phyloP scores from a whole-genome alignment of 139 green algal genomes.

The Asterochloris erici region DNA sequence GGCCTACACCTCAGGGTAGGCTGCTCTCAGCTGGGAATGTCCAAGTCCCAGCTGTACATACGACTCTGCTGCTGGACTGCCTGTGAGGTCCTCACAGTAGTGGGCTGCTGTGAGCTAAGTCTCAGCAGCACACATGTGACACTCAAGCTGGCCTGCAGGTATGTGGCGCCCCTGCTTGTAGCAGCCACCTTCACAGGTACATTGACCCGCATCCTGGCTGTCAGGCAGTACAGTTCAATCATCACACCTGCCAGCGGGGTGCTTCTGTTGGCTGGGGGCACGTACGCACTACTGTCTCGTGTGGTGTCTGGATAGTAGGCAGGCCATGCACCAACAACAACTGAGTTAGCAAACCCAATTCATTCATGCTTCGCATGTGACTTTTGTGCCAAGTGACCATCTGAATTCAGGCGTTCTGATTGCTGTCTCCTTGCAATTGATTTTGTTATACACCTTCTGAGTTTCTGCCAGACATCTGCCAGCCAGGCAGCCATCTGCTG shows the following conservation, averaged over 20 bases:
- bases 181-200: conserved; percentile 82
- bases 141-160: conserved; percentile 35
- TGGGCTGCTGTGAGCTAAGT: background rate
- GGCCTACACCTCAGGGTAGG: conserved; percentile 77
- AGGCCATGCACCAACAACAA: background rate
- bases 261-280: conserved; percentile 80
- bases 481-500: background rate
- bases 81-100: too few species aligned
- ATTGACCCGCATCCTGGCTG: conserved; percentile 66
- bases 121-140: background rate
- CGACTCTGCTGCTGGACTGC: background rate
- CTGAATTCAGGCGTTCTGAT: background rate
- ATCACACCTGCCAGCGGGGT: conserved; percentile 84
- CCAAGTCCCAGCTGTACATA: background rate
- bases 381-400: background rate
- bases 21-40: background rate
- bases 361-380: background rate
- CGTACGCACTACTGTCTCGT: conserved; percentile 76
- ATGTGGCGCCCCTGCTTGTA: conserved; percentile 87
- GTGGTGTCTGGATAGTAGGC: conserved; percentile 23
- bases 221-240: conserved; percentile 79
- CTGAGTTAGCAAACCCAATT: background rate
- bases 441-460: background rate
- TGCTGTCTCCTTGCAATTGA: background rate
- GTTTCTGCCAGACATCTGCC: background rate